These are phyloP conservation scores for Marvania coccoides DNA, from an alignment of 139 green algal species.

Conservation along the genomic window DNA sequence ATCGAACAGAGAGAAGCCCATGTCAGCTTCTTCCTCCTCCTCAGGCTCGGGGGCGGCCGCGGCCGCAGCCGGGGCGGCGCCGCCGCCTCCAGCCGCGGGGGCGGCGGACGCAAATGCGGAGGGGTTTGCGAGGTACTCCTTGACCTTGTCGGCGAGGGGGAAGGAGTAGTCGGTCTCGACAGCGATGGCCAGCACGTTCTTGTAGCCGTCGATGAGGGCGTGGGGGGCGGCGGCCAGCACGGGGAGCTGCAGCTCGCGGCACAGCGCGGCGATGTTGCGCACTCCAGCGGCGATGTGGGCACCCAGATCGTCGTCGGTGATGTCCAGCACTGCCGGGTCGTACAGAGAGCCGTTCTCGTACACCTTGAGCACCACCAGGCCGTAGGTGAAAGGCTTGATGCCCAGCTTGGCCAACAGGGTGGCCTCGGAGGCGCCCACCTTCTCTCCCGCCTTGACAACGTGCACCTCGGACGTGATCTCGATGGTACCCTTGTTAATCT, in stretches of 20 bases:
- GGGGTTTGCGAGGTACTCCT: slow-evolving; percentile 85
- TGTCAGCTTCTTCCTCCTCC: slow-evolving; percentile 59
- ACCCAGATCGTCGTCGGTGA: slow-evolving; percentile 89
- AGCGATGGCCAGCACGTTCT: slow-evolving; percentile 94
- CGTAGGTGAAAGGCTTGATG: slow-evolving; percentile 98
- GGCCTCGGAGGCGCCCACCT: slow-evolving; percentile 93
- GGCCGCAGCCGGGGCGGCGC: slow-evolving; percentile 17
- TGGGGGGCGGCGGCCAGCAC: slow-evolving; percentile 88
- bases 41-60: slow-evolving; percentile 43
- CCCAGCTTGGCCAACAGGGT: slow-evolving; percentile 96
- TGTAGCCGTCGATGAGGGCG: slow-evolving; percentile 95
- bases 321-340: slow-evolving; percentile 81
- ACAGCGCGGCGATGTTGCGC: slow-evolving; percentile 80
- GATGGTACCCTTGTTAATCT: slow-evolving; percentile 99
- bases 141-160: slow-evolving; percentile 90
- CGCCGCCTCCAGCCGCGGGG: slow-evolving; percentile 33
- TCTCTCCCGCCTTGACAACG: slow-evolving; percentile 80
- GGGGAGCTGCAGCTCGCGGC: slow-evolving; percentile 75
- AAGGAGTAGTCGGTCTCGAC: slow-evolving; percentile 90
- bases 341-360: slow-evolving; percentile 85
- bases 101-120: slow-evolving; percentile 59
- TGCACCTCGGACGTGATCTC: slow-evolving; percentile 90
- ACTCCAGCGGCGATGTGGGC: slow-evolving; percentile 54
- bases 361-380: slow-evolving; percentile 75
- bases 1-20: slow-evolving; percentile 13